phyloP scores from a whole-genome alignment of 208 protist genomes.

The Angomonas deanei region DNA sequence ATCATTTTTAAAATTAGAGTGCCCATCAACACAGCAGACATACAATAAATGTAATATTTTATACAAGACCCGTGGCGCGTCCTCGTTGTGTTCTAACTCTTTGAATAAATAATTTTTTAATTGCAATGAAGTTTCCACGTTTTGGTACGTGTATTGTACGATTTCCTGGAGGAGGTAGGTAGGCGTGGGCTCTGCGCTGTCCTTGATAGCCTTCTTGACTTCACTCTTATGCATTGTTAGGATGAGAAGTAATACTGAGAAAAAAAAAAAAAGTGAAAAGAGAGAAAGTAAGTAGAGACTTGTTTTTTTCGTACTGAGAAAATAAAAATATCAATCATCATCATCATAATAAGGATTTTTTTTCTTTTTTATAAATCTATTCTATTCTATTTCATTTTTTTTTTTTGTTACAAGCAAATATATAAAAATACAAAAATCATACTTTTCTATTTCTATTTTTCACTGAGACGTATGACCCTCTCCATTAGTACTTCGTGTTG shows the following conservation, averaged over 20 bases:
- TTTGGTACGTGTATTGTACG: constrained; percentile 38
- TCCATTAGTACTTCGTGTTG: background rate
- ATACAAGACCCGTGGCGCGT: constrained; percentile 34
- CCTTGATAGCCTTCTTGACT: constrained; percentile 36
- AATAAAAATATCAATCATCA: too few relatives aligned
- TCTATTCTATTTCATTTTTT: too few relatives aligned
- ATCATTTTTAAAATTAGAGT: too few relatives aligned
- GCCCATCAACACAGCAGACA: too few relatives aligned
- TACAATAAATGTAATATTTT: constrained; percentile 68
- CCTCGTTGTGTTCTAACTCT: constrained; percentile 20
- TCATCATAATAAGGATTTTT: constrained; percentile 2
- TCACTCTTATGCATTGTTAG: constrained; percentile 36
- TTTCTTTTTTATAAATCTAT: background rate
- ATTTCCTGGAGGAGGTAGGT: constrained; percentile 53
- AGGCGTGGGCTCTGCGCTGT: constrained; percentile 44
- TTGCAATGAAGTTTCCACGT: constrained; percentile 32
- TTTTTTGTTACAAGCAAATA: too few relatives aligned
- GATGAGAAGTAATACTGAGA: background rate
- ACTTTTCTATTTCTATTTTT: background rate
- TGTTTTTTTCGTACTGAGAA: too few relatives aligned
- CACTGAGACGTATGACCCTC: background rate
- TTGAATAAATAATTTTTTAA: constrained; percentile 38
- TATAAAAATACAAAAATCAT: too few relatives aligned
- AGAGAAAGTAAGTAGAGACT: background rate
- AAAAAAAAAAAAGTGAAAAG: constrained; percentile 16